Evolutionary conservation across 2,329 filamentous ascomycete genomes (phyloP).

Genomic region (Verticillium zaregamsianum): DNA sequence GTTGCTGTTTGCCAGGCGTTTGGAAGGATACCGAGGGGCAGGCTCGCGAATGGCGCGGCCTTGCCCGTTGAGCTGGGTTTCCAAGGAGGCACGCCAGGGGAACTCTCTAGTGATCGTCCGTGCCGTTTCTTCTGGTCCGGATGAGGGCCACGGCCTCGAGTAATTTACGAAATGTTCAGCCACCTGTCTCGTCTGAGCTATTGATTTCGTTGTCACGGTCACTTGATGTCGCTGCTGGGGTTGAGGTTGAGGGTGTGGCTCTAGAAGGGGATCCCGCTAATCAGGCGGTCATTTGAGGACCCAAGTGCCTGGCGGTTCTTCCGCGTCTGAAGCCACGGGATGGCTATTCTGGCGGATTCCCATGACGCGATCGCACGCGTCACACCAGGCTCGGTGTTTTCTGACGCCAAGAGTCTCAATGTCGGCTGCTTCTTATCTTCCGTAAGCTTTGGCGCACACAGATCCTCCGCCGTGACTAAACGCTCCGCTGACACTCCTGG

Average conservation of each 20-base stretch:
- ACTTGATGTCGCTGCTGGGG: neutral
- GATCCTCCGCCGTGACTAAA: neutral
- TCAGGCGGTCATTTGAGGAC: neutral
- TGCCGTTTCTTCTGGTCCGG: neutral
- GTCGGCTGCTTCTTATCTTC: neutral
- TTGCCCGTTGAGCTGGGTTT: neutral
- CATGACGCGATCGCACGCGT: too few relatives aligned
- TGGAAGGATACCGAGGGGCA: neutral
- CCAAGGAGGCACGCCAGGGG: neutral
- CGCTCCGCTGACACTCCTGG: neutral
- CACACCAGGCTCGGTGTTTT: neutral
- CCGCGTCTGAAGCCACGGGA: neutral
- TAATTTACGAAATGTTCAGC: neutral
- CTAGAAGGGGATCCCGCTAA: neutral
- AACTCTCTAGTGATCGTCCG: neutral
- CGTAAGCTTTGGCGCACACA: neutral
- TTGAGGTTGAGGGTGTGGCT: neutral
- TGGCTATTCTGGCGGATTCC: neutral
- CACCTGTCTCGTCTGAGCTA: neutral
- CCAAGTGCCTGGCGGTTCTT: neutral
- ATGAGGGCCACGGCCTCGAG: neutral
- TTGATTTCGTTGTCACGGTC: neutral
- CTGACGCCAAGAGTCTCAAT: neutral
- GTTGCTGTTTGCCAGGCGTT: neutral
- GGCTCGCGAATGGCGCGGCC: neutral